phyloP scores from a whole-genome alignment of 345 rosid genomes.

The Theobroma cacao region DNA sequence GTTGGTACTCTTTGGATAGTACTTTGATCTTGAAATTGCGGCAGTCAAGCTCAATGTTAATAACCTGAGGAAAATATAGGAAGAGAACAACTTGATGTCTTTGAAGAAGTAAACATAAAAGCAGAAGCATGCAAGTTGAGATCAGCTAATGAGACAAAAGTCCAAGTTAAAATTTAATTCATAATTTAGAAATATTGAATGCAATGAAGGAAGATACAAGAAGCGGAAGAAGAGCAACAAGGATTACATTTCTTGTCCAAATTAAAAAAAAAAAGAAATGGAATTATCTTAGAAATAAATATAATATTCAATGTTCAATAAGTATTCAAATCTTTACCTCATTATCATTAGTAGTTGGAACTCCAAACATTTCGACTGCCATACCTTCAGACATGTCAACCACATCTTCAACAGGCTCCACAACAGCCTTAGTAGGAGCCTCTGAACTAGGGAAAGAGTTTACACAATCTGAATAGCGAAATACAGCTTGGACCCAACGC shows the following conservation, averaged over 20 bases:
- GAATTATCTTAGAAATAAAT: not conserved
- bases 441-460: slow-evolving; percentile 19
- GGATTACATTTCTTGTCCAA: not conserved
- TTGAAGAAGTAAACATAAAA: not conserved
- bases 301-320: not conserved
- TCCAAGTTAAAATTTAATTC: not conserved
- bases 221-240: not conserved
- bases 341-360: slow-evolving; percentile 41
- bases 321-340: slow-evolving; percentile 45
- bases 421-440: slow-evolving; percentile 25
- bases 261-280: not conserved
- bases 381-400: slow-evolving; percentile 80
- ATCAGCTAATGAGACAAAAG: not conserved
- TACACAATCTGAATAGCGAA: slow-evolving; percentile 36
- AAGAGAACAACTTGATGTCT: not conserved
- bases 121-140: not conserved
- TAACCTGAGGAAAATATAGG: slow-evolving; percentile 34
- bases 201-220: not conserved
- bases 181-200: not conserved
- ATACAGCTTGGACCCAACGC: slow-evolving; percentile 92
- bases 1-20: slow-evolving; percentile 79
- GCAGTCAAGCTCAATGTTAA: slow-evolving; percentile 43
- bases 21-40: slow-evolving; percentile 4
- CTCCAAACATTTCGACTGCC: slow-evolving; percentile 76
- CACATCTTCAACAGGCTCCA: slow-evolving; percentile 34